Base-by-base conservation (phyloP, 1,284 basidiomycete genomes). In the Heterobasidion occidentale region DNA sequence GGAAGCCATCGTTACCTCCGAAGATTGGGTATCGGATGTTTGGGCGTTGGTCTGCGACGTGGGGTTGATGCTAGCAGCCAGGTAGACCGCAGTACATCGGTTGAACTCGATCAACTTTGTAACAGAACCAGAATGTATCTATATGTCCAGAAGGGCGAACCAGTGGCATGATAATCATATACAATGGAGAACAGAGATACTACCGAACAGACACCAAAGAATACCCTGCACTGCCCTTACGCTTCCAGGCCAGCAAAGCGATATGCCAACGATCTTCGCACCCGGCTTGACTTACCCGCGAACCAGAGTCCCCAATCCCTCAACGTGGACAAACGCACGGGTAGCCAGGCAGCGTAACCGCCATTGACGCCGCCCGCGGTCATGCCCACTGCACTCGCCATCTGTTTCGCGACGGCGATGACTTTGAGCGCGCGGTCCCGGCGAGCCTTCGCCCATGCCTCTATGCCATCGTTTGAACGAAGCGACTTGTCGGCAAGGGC, bases 1-100 rank as follows among this genome's bases (percentile, higher is more conserved):
- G 48, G 66, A 75, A 51, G 78, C 79, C 56, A 67, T 67, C 15
- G 64, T 72, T 34, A 70, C 74, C 5, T 66, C 75, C 9, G 84
- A 88, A 56, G 70, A 72, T 7, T 79, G 87, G 64, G 73, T 78
- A 9, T 68, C 73, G 36, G 75, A 77, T 46, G 73, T 86, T 14
- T 77, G 86, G 72, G 74, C 82, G 52, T 65, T 88, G 17, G 77
- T 89, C 3, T 71, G 73, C 4, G 72, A 77, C 15, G 74, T 88
- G 1, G 86, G 88, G 7, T 74, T 77, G 33, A 75, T 74, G 12
- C 67, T 88, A 46, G 78, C 79, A 2, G 71, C 69, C 54, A 70
- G 77, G 60, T 74, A 69, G 68, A 46, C 14, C 11, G 8, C 27
- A 12, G 20, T 60, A 45, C 27, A 27, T 27, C 27, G 5, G 27